Percentiles rank a stretch among this genome's conserved stretches.
These are phyloP conservation scores for Gardenia jasminoides DNA, from an alignment of 257 asterid species.

Conservation along the genomic window DNA sequence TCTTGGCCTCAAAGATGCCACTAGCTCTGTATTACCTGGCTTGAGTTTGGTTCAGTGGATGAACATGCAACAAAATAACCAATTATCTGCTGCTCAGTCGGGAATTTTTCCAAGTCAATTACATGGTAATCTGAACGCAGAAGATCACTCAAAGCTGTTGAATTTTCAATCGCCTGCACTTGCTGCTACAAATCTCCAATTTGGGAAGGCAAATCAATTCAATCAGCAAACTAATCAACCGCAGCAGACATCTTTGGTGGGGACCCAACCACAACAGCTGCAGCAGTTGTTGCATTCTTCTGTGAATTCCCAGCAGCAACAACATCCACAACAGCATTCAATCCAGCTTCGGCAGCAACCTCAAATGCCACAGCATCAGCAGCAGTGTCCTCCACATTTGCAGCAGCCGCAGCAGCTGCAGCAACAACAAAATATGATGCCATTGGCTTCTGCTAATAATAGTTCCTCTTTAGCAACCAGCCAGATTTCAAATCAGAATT, in stretches of 20 bases:
- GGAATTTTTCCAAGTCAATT: slow-evolving; percentile 41
- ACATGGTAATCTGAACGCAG: slow-evolving; percentile 35
- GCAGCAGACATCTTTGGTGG: slow-evolving; percentile 46
- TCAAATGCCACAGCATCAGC: slow-evolving; percentile 19
- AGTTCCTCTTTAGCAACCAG: slow-evolving; percentile 29
- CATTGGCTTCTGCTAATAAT: slow-evolving; percentile 35
- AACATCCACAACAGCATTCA: slow-evolving; percentile 32
- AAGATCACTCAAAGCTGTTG: slow-evolving; percentile 69
- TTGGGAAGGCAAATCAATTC: slow-evolving; percentile 48
- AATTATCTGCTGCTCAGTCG: slow-evolving; percentile 49
- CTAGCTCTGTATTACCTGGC: slow-evolving; percentile 82
- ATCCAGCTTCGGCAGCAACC: slow-evolving; percentile 18
- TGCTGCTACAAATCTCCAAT: slow-evolving; percentile 51
- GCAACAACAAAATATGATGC: slow-evolving; percentile 33
- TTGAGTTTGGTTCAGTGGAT: slow-evolving; percentile 94
- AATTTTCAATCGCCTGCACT: slow-evolving; percentile 74
- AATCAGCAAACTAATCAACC: slow-evolving; percentile 50
- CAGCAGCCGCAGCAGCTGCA: slow-evolving; percentile 26
- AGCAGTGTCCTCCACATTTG: slow-evolving; percentile 13
- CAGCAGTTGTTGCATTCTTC: slow-evolving; percentile 53
- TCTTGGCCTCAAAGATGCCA: slow-evolving; percentile 67
- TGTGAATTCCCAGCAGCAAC: slow-evolving; percentile 41
- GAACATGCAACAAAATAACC: slow-evolving; percentile 89
- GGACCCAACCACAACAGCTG: slow-evolving; percentile 61
- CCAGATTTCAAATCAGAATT: slow-evolving; percentile 43